These are phyloP conservation scores for Macroventuria anomochaeta DNA, from an alignment of 2,329 filamentous ascomycete genomes.

Conservation along the genomic window DNA sequence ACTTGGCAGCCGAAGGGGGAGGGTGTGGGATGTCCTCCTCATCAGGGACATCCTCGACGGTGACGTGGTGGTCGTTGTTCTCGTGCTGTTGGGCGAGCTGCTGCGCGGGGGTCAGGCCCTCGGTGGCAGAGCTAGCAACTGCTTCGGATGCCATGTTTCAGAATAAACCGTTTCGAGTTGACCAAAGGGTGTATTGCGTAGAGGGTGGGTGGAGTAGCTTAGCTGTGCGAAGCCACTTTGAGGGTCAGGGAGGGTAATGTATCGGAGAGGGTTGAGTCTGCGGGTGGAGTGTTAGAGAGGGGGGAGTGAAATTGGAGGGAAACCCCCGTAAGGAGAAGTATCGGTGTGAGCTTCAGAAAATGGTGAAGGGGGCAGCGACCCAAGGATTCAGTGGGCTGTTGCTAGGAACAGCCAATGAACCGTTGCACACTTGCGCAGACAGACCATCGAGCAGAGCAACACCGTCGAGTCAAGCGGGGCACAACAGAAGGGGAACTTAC, in stretches of 20 bases:
- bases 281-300: background rate
- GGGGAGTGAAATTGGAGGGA: background rate
- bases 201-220: conserved; percentile 39
- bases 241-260: conserved; percentile 1
- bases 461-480: no score
- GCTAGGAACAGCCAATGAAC: conserved; percentile 7
- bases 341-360: conserved; percentile 1
- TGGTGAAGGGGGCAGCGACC: conserved; percentile 1
- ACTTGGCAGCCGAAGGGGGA: conserved; percentile 55
- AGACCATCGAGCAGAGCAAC: no score
- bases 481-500: background rate
- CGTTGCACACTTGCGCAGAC: background rate
- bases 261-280: background rate
- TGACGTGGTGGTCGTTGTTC: conserved; percentile 68
- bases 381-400: conserved; percentile 1
- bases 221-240: conserved; percentile 41
- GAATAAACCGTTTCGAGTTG: conserved; percentile 48
- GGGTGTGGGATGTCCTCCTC: conserved; percentile 73
- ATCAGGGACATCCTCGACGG: conserved; percentile 81
- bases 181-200: conserved; percentile 48
- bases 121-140: conserved; percentile 42
- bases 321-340: background rate
- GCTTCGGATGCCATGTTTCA: conserved; percentile 49
- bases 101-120: conserved; percentile 56
- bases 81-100: conserved; percentile 70